Percentiles rank a stretch among this genome's conserved stretches.
Evolutionary conservation across 202 grass and related monocot species (phyloP).

Genomic region (Carex arenaria): DNA sequence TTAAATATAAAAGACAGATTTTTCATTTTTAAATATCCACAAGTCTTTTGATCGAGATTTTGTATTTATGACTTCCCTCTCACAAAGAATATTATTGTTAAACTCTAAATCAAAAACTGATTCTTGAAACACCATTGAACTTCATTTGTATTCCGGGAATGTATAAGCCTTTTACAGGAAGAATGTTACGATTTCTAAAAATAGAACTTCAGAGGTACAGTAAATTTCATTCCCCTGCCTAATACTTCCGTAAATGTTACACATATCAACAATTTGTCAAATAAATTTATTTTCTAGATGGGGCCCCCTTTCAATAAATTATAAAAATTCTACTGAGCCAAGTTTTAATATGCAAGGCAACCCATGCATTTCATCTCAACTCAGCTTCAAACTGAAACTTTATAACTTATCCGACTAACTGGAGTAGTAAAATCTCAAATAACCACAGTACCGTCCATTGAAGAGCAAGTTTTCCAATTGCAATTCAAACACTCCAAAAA

Average conservation of each 20-base stretch:
- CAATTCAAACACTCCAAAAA: neutral
- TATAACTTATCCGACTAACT: neutral
- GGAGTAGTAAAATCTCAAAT: neutral
- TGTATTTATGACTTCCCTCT: too few relatives aligned
- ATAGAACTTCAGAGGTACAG: neutral
- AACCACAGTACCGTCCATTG: neutral
- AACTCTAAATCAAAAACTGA: too few relatives aligned
- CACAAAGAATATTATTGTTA: too few relatives aligned
- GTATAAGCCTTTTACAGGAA: neutral
- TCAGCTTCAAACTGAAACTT: neutral
- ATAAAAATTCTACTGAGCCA: neutral
- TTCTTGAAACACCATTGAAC: too few relatives aligned
- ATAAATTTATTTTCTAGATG: slow-evolving; percentile 7
- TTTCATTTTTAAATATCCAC: too few relatives aligned
- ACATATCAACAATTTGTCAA: slow-evolving; percentile 6
- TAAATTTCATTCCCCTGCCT: neutral
- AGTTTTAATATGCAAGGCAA: neutral
- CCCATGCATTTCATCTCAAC: neutral
- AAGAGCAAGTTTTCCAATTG: neutral
- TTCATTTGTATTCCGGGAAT: too few relatives aligned
- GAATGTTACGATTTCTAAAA: neutral
- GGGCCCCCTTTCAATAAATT: neutral
- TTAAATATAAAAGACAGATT: too few relatives aligned
- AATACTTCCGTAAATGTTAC: neutral
- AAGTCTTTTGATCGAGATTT: too few relatives aligned